Percentiles rank a stretch among this genome's conserved stretches.
Evolutionary conservation across 768 basidiomycete genomes (phyloP).

Genomic region (Pulveroboletus sp.): DNA sequence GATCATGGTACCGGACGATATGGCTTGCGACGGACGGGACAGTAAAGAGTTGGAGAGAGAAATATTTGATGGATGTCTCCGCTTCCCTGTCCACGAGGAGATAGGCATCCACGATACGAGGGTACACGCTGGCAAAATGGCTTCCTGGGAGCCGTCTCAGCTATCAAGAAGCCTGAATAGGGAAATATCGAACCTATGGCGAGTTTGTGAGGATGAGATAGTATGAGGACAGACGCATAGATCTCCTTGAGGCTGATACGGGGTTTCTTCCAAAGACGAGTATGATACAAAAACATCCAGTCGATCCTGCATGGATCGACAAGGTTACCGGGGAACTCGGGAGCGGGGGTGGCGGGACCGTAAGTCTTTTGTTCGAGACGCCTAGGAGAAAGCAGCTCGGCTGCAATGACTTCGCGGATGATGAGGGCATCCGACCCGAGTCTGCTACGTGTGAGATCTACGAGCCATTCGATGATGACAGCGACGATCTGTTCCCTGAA

Average conservation of each 20-base stretch:
- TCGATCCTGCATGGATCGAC: constrained; percentile 62
- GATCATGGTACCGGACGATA: constrained; percentile 67
- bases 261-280: constrained; percentile 81
- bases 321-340: constrained; percentile 38
- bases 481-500: constrained; percentile 83
- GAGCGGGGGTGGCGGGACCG: constrained; percentile 34
- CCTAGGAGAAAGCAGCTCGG: constrained; percentile 62
- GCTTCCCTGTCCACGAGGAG: constrained; percentile 90
- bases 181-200: constrained; percentile 55
- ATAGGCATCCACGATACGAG: constrained; percentile 84
- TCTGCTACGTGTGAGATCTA: constrained; percentile 73
- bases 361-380: constrained; percentile 47
- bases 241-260: constrained; percentile 78
- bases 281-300: constrained; percentile 76
- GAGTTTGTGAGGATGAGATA: constrained; percentile 71
- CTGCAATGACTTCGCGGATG: constrained; percentile 68
- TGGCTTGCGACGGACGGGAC: constrained; percentile 81
- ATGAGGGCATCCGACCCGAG: constrained; percentile 63
- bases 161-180: neutral
- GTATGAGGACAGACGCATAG: constrained; percentile 67
- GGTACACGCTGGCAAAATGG: constrained; percentile 82
- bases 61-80: constrained; percentile 92
- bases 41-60: constrained; percentile 89
- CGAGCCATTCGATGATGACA: constrained; percentile 82
- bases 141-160: constrained; percentile 49